These are phyloP conservation scores for Yamadazyma epiphylla DNA, from an alignment of 1,139 yeast genomes.

Conservation along the genomic window DNA sequence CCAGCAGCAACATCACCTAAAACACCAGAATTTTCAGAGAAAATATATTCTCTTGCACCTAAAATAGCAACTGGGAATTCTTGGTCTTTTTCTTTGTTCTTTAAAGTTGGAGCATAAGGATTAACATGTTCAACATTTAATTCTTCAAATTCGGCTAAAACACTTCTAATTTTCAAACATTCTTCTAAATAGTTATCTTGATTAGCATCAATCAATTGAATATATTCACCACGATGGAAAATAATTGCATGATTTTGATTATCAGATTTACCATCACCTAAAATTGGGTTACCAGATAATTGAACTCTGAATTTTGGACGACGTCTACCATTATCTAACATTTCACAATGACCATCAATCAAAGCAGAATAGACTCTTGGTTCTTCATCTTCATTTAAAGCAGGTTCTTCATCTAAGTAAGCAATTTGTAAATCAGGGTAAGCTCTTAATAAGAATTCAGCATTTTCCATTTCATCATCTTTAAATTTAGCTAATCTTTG, in stretches of 20 bases:
- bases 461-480: slow-evolving; percentile 96
- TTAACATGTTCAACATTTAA: slow-evolving; percentile 80
- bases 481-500: slow-evolving; percentile 96
- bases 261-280: slow-evolving; percentile 99
- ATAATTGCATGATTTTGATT: slow-evolving; percentile 96
- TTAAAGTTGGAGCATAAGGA: slow-evolving; percentile 68
- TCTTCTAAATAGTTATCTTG: slow-evolving; percentile 98
- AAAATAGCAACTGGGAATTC: slow-evolving; percentile 88
- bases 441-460: slow-evolving; percentile 96
- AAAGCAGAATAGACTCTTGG: slow-evolving; percentile 95
- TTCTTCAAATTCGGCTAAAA: slow-evolving; percentile 97
- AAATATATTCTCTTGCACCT: slow-evolving; percentile 99
- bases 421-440: slow-evolving; percentile 99
- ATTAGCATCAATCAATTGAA: slow-evolving; percentile 96
- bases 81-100: slow-evolving; percentile 33
- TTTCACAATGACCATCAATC: slow-evolving; percentile 98
- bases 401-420: slow-evolving; percentile 91
- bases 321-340: slow-evolving; percentile 96
- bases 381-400: slow-evolving; percentile 91
- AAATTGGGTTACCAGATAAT: slow-evolving; percentile 96
- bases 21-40: slow-evolving; percentile 98
- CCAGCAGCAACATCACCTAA: slow-evolving; percentile 99
- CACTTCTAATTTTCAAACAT: slow-evolving; percentile 96
- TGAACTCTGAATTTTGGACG: slow-evolving; percentile 98
- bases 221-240: slow-evolving; percentile 98